These are phyloP conservation scores for Euphrasia confusa DNA, from an alignment of 257 asterid genomes.

Conservation along the genomic window DNA sequence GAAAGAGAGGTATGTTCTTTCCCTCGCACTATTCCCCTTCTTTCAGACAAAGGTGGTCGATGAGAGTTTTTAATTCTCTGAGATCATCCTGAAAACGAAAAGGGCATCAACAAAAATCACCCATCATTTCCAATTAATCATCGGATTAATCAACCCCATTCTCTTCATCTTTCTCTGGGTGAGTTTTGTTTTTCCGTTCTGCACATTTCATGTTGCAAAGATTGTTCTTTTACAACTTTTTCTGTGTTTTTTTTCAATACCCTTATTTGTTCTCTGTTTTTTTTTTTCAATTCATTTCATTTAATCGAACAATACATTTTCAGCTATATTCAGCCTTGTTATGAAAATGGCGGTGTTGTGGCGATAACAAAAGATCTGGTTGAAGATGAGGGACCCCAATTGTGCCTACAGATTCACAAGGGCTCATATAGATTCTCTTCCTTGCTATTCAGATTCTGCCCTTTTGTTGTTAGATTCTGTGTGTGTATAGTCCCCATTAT, in stretches of 20 bases:
- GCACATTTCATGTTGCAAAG: constrained; percentile 22
- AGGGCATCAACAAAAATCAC: constrained; percentile 45
- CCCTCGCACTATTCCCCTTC: constrained; percentile 35
- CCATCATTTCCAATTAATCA: constrained; percentile 17
- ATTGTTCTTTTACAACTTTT: constrained; percentile 29
- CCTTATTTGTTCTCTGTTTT: constrained; percentile 17
- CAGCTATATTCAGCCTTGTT: constrained; percentile 24
- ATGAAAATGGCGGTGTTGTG: constrained; percentile 34
- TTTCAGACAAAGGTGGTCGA: constrained; percentile 88
- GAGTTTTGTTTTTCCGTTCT: constrained; percentile 18
- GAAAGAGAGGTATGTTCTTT: constrained; percentile 32
- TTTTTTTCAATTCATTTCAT: not conserved
- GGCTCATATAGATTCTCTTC: constrained; percentile 31
- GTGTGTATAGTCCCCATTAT: constrained; percentile 21
- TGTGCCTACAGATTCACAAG: constrained; percentile 29
- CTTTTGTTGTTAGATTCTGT: constrained; percentile 31
- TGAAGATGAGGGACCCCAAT: constrained; percentile 61
- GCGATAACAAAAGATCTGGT: constrained; percentile 28
- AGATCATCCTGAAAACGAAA: constrained; percentile 64
- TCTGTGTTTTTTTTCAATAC: constrained; percentile 6
- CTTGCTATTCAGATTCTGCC: constrained; percentile 34
- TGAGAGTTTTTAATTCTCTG: constrained; percentile 72
- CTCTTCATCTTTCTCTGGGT: constrained; percentile 31
- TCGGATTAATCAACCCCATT: constrained; percentile 19
- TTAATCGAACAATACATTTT: constrained; percentile 6